phyloP scores from a whole-genome alignment of 495 filamentous ascomycete genomes.

The Neurospora sp. region DNA sequence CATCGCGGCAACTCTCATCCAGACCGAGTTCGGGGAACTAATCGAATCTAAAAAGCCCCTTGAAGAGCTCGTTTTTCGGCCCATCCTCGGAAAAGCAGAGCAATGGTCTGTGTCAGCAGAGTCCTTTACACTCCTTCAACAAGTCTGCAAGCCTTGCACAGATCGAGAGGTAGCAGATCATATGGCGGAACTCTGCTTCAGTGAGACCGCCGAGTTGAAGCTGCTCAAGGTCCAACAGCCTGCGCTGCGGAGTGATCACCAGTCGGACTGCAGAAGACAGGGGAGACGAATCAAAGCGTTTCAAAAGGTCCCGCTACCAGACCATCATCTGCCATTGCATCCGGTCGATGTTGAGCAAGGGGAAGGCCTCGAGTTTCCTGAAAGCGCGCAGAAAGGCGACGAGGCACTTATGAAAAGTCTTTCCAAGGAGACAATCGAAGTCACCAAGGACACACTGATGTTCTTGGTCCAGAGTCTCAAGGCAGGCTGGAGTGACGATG shows the following conservation, averaged over 20 bases:
- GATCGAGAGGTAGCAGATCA: constrained; percentile 4
- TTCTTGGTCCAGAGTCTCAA: constrained; percentile 21
- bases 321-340: constrained; percentile 37
- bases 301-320: constrained; percentile 21
- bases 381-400: neutral
- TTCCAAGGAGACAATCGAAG: constrained; percentile 11
- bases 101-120: constrained; percentile 7
- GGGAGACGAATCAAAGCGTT: constrained; percentile 21
- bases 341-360: constrained; percentile 34
- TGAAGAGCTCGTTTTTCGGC: constrained; percentile 9
- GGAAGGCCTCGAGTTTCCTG: constrained; percentile 30
- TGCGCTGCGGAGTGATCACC: constrained; percentile 39
- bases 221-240: constrained; percentile 43
- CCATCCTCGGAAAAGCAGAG: constrained; percentile 11
- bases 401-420: neutral
- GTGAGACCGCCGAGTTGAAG: constrained; percentile 3
- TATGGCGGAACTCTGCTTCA: constrained; percentile 9
- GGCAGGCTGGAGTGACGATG: constrained; percentile 27
- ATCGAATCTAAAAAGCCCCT: constrained; percentile 5
- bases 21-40: constrained; percentile 5
- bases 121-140: constrained; percentile 14
- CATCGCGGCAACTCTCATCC: constrained; percentile 9
- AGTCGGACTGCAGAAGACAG: constrained; percentile 32
- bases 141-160: constrained; percentile 9
- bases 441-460: constrained; percentile 8